Evolutionary conservation across 208 protist genomes (phyloP).

Genomic region (Leptomonas seymouri): DNA sequence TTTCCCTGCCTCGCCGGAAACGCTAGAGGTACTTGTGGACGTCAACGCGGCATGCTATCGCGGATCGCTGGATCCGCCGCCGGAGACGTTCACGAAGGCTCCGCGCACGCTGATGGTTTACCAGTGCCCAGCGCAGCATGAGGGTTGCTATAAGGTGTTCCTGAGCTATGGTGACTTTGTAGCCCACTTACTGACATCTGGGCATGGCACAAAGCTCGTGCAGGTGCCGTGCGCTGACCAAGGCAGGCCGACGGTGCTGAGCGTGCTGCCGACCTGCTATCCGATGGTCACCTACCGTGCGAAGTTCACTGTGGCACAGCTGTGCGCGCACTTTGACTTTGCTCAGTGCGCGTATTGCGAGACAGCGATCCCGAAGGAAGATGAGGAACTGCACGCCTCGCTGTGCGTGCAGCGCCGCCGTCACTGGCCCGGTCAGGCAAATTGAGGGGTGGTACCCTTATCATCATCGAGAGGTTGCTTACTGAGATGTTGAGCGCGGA

Average conservation of each 20-base stretch:
- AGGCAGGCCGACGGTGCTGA: background rate
- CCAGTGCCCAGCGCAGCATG: slow-evolving; percentile 35
- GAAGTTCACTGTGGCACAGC: slow-evolving; percentile 46
- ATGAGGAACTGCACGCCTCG: slow-evolving; percentile 33
- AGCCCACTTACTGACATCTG: slow-evolving; percentile 44
- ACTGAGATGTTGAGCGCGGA: too few species aligned
- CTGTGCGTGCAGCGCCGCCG: slow-evolving; percentile 34
- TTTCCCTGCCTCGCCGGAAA: slow-evolving; percentile 39
- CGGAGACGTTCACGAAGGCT: slow-evolving; percentile 3
- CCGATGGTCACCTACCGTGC: slow-evolving; percentile 58
- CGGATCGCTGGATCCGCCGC: slow-evolving; percentile 26
- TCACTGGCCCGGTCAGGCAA: background rate
- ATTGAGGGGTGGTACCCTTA: background rate
- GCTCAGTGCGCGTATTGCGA: slow-evolving; percentile 41
- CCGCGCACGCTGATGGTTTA: slow-evolving; percentile 35
- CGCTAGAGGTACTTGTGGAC: slow-evolving; percentile 66
- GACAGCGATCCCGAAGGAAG: slow-evolving; percentile 22
- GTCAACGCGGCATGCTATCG: slow-evolving; percentile 22
- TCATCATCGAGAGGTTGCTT: too few species aligned
- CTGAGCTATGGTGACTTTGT: slow-evolving; percentile 65
- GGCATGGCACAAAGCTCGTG: slow-evolving; percentile 28
- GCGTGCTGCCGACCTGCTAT: slow-evolving; percentile 22
- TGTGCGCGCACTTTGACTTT: slow-evolving; percentile 48
- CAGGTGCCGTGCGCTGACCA: background rate
- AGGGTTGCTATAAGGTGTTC: slow-evolving; percentile 53